A percentile compares a stretch with the other conserved stretches of the same genome.
Conservation (phyloP, 2,329 filamentous ascomycete genomes). For the Mycogone perniciosa region DNA sequence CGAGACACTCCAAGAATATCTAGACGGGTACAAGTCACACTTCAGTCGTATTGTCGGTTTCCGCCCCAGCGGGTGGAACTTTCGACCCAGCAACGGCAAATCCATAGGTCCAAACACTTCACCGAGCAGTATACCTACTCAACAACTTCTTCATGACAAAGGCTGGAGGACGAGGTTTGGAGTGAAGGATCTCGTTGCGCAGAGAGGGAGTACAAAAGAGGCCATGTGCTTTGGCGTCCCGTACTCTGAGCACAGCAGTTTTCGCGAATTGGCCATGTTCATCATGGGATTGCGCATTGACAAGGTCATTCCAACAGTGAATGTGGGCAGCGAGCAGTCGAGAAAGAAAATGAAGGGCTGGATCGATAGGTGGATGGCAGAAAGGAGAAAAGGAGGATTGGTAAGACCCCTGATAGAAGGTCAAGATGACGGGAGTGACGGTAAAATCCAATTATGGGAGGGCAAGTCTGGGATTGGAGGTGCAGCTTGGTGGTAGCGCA, state of each 20-base stretch:
- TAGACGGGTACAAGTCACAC: constrained; percentile 69
- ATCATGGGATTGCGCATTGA: constrained; percentile 81
- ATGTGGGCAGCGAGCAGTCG: constrained; percentile 57
- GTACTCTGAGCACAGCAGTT: constrained; percentile 93
- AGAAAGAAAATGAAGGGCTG: constrained; percentile 57
- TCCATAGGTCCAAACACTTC: constrained; percentile 49
- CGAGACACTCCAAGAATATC: constrained; percentile 85
- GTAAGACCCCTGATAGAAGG: constrained; percentile 39
- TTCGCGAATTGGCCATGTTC: constrained; percentile 90
- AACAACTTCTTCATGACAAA: constrained; percentile 48
- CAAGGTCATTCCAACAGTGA: constrained; percentile 88
- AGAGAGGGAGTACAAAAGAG: constrained; percentile 75
- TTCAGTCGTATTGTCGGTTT: constrained; percentile 88
- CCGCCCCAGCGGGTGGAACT: constrained; percentile 90
- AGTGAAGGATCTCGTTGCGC: constrained; percentile 66
- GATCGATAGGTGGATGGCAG: constrained; percentile 56
- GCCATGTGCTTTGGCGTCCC: constrained; percentile 89
- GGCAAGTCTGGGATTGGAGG: constrained; percentile 33
- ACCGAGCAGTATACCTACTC: constrained; percentile 43
- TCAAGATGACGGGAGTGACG: constrained; percentile 26
- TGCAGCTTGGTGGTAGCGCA: constrained; percentile 33
- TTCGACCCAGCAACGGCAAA: constrained; percentile 57
- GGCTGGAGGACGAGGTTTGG: constrained; percentile 73
- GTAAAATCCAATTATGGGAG: constrained; percentile 30
- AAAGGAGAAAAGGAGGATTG: constrained; percentile 50